Conservation (phyloP, 352 stramenopile species). For the Phytophthora nicotianae region DNA sequence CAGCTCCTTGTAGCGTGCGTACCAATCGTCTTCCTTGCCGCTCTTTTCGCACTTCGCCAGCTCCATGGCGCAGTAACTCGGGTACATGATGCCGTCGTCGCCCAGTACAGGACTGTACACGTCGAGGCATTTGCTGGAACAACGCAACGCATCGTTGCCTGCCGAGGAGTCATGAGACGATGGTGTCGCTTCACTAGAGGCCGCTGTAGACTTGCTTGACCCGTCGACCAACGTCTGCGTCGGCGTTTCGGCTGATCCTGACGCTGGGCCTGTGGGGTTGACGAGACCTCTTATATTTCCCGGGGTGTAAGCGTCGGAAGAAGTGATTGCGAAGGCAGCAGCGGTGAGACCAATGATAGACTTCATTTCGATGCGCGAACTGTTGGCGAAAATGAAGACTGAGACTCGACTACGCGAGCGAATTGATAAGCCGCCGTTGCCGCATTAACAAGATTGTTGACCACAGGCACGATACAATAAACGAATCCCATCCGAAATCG, state of each 20-base stretch:
- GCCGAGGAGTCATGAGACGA: neutral
- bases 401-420: neutral
- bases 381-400: neutral
- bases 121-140: neutral
- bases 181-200: neutral
- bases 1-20: neutral
- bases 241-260: neutral
- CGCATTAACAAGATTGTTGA: neutral
- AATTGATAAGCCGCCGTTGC: neutral
- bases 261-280: neutral
- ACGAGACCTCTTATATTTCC: neutral
- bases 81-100: slow-evolving; percentile 1
- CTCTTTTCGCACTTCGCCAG: slow-evolving; percentile 2
- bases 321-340: neutral
- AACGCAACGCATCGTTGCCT: neutral
- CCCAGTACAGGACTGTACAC: neutral
- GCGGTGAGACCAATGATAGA: neutral
- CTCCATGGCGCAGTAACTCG: neutral
- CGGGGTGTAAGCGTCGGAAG: neutral
- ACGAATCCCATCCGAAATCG: neutral
- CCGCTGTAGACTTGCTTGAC: neutral
- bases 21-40: neutral
- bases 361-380: neutral
- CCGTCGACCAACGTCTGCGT: neutral
- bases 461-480: neutral